Percentiles rank a stretch among this genome's conserved stretches.
These are phyloP conservation scores for Aspergillus amoenus DNA, from an alignment of 2,329 filamentous ascomycete species.

Conservation along the genomic window DNA sequence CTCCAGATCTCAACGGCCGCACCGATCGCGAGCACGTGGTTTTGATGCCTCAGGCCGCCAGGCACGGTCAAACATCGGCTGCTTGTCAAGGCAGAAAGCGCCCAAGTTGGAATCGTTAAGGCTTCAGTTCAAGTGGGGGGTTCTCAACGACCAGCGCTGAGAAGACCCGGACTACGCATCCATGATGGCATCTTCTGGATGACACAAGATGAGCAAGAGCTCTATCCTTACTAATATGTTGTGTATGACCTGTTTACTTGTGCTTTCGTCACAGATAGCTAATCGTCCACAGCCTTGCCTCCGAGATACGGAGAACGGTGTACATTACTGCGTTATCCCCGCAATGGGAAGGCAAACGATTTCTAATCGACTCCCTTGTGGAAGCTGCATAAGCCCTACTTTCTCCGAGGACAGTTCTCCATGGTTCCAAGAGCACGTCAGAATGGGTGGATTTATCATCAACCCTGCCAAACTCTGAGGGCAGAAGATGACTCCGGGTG, in stretches of 20 bases:
- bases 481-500: conserved; percentile 18
- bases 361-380: conserved; percentile 4
- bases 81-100: background rate
- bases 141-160: background rate
- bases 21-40: conserved; percentile 6
- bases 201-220: background rate
- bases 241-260: background rate
- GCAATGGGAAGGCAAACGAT: background rate
- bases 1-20: background rate
- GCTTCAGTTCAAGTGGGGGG: background rate
- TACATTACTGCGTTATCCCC: background rate
- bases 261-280: conserved; percentile 4
- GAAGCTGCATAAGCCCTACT: background rate
- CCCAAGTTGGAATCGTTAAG: background rate
- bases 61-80: background rate
- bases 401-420: conserved; percentile 10
- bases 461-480: conserved; percentile 5
- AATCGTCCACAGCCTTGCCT: background rate
- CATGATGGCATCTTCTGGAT: conserved; percentile 1
- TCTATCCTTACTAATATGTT: background rate
- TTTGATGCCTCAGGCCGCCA: conserved; percentile 3
- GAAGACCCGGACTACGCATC: background rate
- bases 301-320: background rate
- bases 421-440: conserved; percentile 8
- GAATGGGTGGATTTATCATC: conserved; percentile 22